phyloP scores from a whole-genome alignment of 179 eudicot species.

The Patellifolia procumbens region DNA sequence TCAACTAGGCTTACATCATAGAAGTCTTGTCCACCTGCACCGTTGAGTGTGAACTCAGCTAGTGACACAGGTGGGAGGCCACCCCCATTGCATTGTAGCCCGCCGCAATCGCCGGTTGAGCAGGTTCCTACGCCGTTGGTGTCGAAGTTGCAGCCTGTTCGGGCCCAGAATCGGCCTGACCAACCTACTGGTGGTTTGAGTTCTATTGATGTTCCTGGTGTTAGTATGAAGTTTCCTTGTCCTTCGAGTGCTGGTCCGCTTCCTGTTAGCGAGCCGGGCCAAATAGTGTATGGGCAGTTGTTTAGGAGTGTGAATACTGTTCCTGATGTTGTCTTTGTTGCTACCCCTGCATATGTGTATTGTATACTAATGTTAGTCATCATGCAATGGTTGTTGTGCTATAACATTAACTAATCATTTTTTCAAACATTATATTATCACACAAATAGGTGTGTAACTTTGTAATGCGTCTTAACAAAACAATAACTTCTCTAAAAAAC shows the following conservation, averaged over 20 bases:
- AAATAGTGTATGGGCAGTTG: conserved; percentile 15
- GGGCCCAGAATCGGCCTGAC: conserved; percentile 30
- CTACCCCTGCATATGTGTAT: not conserved
- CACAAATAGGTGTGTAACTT: no score
- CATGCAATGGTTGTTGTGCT: no score
- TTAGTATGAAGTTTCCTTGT: not conserved
- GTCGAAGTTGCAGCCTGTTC: conserved; percentile 27
- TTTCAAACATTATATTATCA: no score
- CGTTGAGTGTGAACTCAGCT: conserved; percentile 30
- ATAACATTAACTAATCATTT: no score
- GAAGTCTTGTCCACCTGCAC: conserved; percentile 27
- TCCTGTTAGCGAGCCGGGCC: conserved; percentile 7
- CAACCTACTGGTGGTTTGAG: conserved; percentile 24
- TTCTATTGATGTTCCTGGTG: not conserved
- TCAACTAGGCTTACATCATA: conserved; percentile 33
- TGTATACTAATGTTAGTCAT: not conserved
- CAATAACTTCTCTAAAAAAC: no score
- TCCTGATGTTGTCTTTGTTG: conserved; percentile 2
- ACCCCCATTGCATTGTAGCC: conserved; percentile 17
- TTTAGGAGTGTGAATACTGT: conserved; percentile 11
- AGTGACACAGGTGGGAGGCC: conserved; percentile 28
- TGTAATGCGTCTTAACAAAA: no score
- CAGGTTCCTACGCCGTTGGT: conserved; percentile 19
- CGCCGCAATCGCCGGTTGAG: conserved; percentile 27
- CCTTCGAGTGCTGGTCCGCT: not conserved